phyloP scores from a whole-genome alignment of 1,284 basidiomycete genomes.

The Hemileia vastatrix region DNA sequence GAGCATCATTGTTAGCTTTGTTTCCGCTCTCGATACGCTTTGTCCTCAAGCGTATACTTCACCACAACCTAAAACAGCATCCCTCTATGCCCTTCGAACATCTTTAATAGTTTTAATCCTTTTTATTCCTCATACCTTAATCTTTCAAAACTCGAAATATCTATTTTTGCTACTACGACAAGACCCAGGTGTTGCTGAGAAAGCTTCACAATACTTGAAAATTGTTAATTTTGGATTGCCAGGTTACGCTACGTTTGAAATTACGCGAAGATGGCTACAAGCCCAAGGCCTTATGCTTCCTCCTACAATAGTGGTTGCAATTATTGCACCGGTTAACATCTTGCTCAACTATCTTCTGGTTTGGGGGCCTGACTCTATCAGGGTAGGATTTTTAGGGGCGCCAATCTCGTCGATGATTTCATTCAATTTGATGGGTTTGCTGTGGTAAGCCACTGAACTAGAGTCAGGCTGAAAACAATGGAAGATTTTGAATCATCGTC shows the following conservation, averaged over 20 bases:
- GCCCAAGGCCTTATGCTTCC: slow-evolving; percentile 69
- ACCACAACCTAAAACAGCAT: neutral
- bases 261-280: slow-evolving; percentile 68
- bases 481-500: too few relatives aligned
- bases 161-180: slow-evolving; percentile 71
- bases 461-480: too few relatives aligned
- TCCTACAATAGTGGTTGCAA: slow-evolving; percentile 72
- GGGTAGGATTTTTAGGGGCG: slow-evolving; percentile 85
- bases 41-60: slow-evolving; percentile 49
- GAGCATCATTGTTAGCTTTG: slow-evolving; percentile 9
- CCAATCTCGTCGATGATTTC: slow-evolving; percentile 80
- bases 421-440: slow-evolving; percentile 65
- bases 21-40: slow-evolving; percentile 8
- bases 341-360: slow-evolving; percentile 78
- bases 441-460: slow-evolving; percentile 33
- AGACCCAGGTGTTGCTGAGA: slow-evolving; percentile 70
- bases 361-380: slow-evolving; percentile 66
- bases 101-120: slow-evolving; percentile 27
- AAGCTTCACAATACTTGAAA: slow-evolving; percentile 66
- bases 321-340: slow-evolving; percentile 77
- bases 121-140: slow-evolving; percentile 28
- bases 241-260: slow-evolving; percentile 57
- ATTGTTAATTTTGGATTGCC: slow-evolving; percentile 74
- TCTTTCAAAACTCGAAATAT: slow-evolving; percentile 58
- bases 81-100: slow-evolving; percentile 23